A percentile compares a stretch with the other conserved stretches of the same genome.
These are phyloP conservation scores for Chlorella variabilis DNA, from an alignment of 163 green algal species.

Conservation along the genomic window DNA sequence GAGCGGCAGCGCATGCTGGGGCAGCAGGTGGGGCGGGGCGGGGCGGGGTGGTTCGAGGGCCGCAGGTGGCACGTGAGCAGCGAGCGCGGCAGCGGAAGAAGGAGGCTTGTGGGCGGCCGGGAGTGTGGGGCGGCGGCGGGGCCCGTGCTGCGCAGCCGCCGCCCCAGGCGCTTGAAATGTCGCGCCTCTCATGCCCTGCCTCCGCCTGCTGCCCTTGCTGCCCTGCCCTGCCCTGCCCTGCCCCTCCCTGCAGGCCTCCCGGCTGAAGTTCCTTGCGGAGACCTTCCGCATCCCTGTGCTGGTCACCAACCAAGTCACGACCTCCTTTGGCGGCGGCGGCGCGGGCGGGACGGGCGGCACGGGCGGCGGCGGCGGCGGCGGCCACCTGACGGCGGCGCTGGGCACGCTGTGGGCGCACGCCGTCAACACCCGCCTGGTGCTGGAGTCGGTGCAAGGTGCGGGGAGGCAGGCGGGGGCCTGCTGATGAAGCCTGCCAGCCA, in stretches of 20 bases:
- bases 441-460: conserved; percentile 55
- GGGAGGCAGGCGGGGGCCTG: too few species aligned
- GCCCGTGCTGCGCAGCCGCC: too few species aligned
- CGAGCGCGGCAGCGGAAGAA: too few species aligned
- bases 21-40: conserved; percentile 52
- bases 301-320: conserved; percentile 86
- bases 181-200: too few species aligned
- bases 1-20: conserved; percentile 66
- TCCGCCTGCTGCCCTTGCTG: neutral
- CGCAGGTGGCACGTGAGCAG: too few species aligned
- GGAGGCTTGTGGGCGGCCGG: too few species aligned
- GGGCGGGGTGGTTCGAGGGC: neutral
- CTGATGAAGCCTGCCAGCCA: too few species aligned
- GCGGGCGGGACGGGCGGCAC: neutral
- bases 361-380: neutral
- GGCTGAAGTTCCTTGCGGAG: conserved; percentile 81
- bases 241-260: conserved; percentile 44
- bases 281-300: conserved; percentile 81
- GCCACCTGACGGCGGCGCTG: conserved; percentile 65
- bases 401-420: conserved; percentile 79
- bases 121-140: too few species aligned
- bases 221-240: neutral
- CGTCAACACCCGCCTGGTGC: conserved; percentile 77
- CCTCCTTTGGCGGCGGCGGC: conserved; percentile 28
- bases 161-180: too few species aligned